Conservation (phyloP, 2,329 filamentous ascomycete genomes). For the Drechslerella stenobrocha region DNA sequence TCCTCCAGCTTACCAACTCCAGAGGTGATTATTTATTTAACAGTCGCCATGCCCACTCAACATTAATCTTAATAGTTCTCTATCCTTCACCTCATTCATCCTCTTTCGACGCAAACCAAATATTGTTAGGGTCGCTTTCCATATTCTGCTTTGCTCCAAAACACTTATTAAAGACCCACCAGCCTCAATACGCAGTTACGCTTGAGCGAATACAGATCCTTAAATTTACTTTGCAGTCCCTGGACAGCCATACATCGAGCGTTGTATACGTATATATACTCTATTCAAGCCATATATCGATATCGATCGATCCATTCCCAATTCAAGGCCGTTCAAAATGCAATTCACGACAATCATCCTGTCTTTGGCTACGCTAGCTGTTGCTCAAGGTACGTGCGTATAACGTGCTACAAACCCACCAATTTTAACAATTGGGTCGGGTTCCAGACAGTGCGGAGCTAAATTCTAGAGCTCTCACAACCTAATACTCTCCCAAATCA, state of each 20-base stretch:
- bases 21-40: slow-evolving; percentile 33
- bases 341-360: slow-evolving; percentile 35
- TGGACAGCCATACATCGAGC: no score
- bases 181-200: neutral
- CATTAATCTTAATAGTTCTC: slow-evolving; percentile 1
- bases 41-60: slow-evolving; percentile 18
- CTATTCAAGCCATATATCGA: neutral
- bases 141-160: slow-evolving; percentile 8
- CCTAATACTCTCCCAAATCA: neutral
- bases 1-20: slow-evolving; percentile 2
- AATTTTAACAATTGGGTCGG: neutral
- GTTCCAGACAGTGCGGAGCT: neutral
- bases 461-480: no score
- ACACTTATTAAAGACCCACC: slow-evolving; percentile 24
- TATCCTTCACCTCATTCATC: slow-evolving; percentile 37
- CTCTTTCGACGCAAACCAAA: slow-evolving; percentile 36
- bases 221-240: no score
- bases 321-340: slow-evolving; percentile 33
- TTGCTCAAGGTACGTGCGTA: slow-evolving; percentile 29
- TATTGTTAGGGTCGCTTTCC: slow-evolving; percentile 28
- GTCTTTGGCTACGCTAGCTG: slow-evolving; percentile 26
- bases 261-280: neutral
- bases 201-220: neutral
- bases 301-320: neutral
- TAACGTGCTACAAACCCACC: neutral